Base-by-base conservation (phyloP, 2,329 filamentous ascomycete genomes). In the Periconia digitata region DNA sequence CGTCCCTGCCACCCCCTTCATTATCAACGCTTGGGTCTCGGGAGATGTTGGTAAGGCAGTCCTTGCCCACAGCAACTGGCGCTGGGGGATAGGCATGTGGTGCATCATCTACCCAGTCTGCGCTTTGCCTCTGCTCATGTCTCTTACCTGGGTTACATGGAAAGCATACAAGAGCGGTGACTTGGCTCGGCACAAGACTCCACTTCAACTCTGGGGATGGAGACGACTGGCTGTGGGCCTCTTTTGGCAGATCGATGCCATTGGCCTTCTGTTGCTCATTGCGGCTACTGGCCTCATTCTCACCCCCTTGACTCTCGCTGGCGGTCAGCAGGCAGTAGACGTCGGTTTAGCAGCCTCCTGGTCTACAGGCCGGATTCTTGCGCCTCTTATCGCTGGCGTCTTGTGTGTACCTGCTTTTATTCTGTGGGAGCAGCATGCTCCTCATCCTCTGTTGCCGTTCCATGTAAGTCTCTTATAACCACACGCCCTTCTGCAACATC, bases 1-100 rank as follows among this genome's bases (percentile, higher is more conserved):
- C 59, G 71, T 86, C 15, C 59, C 58, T 7, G 55, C 56, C 2
- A 21, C 45, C 5, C 58, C 58, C 7, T 61, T 63, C 40, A 23
- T 63, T 16, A 60, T 67, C 64, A 86, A 85, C 58, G 83, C 83
- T 0, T 86, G 83, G 83, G 75, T 85, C 13, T 81, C 80, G 51
- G 84, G 83, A 17, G 77, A 81, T 51, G 69, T 86, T 42, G 77
- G 80, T 0, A 61, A 66, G 0, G 74, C 79, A 0, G 79, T 85
- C 0, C 59, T 85, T 17, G 56, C 47, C 0, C 63, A 60, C 2
- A 80, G 79, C 0, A 77, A 72, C 1, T 86, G 84, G 84, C 69
- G 76, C 49, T 85, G 82, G 82, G 84, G 83, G 16, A 47, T 67
- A 23, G 83, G 82, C 53, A 85, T 86, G 82, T 86, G 80, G 75